Conservation (phyloP, 2,329 filamentous ascomycete genomes). For the Epichloe coenophiala region DNA sequence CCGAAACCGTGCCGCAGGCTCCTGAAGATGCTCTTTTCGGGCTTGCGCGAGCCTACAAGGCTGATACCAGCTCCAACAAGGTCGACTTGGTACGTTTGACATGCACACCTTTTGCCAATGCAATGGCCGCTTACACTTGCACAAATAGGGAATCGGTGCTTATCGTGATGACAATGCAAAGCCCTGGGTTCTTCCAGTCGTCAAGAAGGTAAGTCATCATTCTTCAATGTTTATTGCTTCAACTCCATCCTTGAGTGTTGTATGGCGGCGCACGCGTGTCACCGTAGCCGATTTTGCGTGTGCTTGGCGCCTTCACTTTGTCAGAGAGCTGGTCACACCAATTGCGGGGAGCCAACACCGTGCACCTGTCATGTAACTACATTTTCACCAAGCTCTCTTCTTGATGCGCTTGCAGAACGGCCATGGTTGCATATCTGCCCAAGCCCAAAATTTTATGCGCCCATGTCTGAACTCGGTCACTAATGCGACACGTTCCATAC, state of each 20-base stretch:
- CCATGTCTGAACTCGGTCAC: background rate
- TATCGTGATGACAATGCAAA: conserved; percentile 93
- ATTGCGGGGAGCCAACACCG: background rate
- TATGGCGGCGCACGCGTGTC: background rate
- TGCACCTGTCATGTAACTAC: background rate
- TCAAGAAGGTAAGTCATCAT: conserved; percentile 62
- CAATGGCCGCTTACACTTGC: background rate
- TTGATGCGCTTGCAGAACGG: background rate
- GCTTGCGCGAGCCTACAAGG: conserved; percentile 74
- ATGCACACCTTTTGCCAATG: background rate
- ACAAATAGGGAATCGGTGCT: conserved; percentile 59
- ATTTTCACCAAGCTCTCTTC: background rate
- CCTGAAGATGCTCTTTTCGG: conserved; percentile 94
- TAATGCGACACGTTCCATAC: background rate
- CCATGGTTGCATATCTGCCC: background rate
- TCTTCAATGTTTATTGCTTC: background rate
- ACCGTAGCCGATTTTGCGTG: background rate
- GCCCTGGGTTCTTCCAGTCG: conserved; percentile 92
- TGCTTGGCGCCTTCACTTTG: background rate
- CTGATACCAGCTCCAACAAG: conserved; percentile 65
- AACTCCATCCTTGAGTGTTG: background rate
- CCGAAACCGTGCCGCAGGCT: conserved; percentile 70
- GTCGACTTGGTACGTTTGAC: conserved; percentile 64
- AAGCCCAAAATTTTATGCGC: background rate
- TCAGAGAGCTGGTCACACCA: background rate